These are phyloP conservation scores for Chondrus crispus DNA, from an alignment of 23 red algal species.

Conservation along the genomic window DNA sequence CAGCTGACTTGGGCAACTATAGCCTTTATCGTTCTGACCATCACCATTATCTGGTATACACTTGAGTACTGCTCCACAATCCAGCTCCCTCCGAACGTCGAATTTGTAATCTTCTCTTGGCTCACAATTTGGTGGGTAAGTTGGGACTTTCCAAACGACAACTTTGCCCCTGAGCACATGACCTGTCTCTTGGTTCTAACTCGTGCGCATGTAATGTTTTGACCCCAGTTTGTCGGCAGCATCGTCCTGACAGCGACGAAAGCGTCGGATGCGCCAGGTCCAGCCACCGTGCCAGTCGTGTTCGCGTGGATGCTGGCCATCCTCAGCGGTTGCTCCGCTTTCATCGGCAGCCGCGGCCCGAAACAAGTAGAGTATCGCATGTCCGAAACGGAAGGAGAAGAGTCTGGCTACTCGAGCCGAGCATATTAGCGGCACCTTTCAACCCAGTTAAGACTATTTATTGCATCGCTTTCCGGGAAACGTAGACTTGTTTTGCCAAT, in stretches of 20 bases:
- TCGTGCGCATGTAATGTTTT: neutral
- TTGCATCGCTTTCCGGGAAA: too few relatives aligned
- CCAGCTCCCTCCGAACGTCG: conserved; percentile 37
- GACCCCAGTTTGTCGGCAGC: conserved; percentile 34
- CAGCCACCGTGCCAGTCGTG: conserved; percentile 38
- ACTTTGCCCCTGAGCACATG: too few relatives aligned
- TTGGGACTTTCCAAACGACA: too few relatives aligned
- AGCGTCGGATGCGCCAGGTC: conserved; percentile 13
- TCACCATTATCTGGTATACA: conserved; percentile 53
- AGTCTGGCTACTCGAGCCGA: too few relatives aligned
- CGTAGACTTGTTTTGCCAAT: too few relatives aligned
- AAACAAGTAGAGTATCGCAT: conserved; percentile 40
- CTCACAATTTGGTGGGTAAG: conserved; percentile 62
- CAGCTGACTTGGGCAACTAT: conserved; percentile 48
- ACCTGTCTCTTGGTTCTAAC: too few relatives aligned
- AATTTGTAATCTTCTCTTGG: conserved; percentile 51
- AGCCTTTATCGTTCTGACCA: conserved; percentile 28
- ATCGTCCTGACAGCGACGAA: conserved; percentile 37
- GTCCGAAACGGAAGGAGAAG: conserved; percentile 42
- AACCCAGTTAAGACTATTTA: too few relatives aligned
- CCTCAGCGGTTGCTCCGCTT: conserved; percentile 22
- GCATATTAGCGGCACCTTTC: too few relatives aligned
- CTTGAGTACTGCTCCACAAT: conserved; percentile 52
- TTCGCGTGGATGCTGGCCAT: conserved; percentile 55
- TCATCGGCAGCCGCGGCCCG: conserved; percentile 13